Evolutionary conservation across 78 protist genomes (phyloP).

Genomic region (Planoprotostelium fungivorum): DNA sequence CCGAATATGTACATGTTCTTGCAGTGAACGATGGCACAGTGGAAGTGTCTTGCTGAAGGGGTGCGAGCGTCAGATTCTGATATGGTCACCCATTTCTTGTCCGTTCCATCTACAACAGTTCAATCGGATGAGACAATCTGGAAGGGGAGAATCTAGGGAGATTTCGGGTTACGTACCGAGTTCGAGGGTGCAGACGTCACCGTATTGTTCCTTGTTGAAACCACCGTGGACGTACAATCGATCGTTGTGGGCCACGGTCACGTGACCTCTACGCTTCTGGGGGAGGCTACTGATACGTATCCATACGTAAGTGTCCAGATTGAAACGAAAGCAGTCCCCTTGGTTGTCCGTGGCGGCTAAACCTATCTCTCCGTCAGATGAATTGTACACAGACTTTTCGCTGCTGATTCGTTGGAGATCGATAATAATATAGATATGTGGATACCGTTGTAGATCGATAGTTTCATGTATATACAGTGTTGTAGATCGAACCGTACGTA

Average conservation of each 20-base stretch:
- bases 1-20: neutral
- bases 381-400: no score
- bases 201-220: neutral
- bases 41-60: neutral
- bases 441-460: no score
- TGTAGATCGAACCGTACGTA: no score
- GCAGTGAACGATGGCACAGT: neutral
- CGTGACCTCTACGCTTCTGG: neutral
- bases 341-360: neutral
- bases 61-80: neutral
- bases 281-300: neutral
- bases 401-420: no score
- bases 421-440: no score
- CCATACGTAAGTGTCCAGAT: neutral
- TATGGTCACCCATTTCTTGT: neutral
- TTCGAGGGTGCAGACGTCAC: neutral
- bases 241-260: neutral
- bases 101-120: neutral
- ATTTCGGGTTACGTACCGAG: neutral
- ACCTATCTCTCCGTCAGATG: no score
- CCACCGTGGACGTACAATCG: neutral
- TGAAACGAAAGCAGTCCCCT: neutral
- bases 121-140: no score
- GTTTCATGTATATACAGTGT: no score
- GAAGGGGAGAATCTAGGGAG: no score